phyloP scores from a whole-genome alignment of 1,139 yeast genomes.

The Kurtzmaniella quercitrusa region DNA sequence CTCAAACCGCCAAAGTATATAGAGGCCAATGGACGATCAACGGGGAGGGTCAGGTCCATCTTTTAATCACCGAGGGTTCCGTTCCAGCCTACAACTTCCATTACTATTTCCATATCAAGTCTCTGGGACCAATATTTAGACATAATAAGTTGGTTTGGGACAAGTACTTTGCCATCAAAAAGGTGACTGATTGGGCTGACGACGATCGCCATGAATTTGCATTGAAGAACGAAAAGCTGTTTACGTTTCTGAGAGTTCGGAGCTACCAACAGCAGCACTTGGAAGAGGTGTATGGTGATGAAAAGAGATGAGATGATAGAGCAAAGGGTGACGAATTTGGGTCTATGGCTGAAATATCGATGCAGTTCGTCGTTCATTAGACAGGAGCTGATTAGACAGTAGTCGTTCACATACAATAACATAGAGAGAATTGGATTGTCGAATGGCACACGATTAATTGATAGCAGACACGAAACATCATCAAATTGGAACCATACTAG shows the following conservation, averaged over 20 bases:
- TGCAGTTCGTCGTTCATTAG: too few species aligned
- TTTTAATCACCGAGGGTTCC: conserved; percentile 55
- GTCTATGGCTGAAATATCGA: too few species aligned
- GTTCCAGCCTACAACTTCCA: conserved; percentile 60
- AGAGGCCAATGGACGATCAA: conserved; percentile 53
- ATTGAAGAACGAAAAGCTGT: conserved; percentile 69
- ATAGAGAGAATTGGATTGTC: too few species aligned
- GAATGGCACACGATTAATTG: too few species aligned
- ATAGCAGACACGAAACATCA: too few species aligned
- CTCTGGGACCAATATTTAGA: conserved; percentile 49
- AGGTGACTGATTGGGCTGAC: conserved; percentile 35
- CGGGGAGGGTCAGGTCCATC: conserved; percentile 47
- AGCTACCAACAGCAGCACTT: conserved; percentile 32
- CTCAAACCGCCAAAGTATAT: conserved; percentile 22
- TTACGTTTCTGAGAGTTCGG: conserved; percentile 62
- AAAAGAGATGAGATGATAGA: too few species aligned
- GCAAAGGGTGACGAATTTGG: too few species aligned
- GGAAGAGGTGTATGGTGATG: background rate
- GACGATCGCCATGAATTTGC: conserved; percentile 54
- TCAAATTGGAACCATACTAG: too few species aligned
- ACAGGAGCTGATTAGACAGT: too few species aligned
- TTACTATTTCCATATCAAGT: conserved; percentile 55
- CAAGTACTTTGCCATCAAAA: conserved; percentile 52
- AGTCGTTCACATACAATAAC: too few species aligned
- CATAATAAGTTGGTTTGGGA: conserved; percentile 71